Percentiles rank a stretch among this genome's conserved stretches.
Conservation (phyloP, 1,139 yeast species). For the Yamadazyma spencermartinsiae region DNA sequence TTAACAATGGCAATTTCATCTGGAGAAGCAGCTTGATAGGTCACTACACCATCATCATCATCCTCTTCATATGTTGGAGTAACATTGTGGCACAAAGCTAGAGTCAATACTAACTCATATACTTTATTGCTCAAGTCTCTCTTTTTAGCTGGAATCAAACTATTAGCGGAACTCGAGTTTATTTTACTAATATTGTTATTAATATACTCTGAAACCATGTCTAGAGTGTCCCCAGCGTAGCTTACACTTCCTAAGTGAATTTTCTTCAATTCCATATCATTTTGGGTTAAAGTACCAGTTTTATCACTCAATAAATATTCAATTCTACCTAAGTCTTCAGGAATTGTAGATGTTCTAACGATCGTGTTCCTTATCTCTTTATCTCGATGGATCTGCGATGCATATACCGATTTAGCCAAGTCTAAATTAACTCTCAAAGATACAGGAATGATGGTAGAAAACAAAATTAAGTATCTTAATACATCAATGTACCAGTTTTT, state of each 20-base stretch:
- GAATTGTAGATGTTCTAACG: slow-evolving; percentile 95
- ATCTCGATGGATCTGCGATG: slow-evolving; percentile 92
- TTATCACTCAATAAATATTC: slow-evolving; percentile 92
- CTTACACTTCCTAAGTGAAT: slow-evolving; percentile 90
- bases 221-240: slow-evolving; percentile 90
- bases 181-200: slow-evolving; percentile 24
- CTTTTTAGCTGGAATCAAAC: slow-evolving; percentile 23
- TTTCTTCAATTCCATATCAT: slow-evolving; percentile 96
- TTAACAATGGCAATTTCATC: slow-evolving; percentile 97
- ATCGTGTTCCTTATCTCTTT: slow-evolving; percentile 76
- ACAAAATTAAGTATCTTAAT: slow-evolving; percentile 84
- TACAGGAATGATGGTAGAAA: slow-evolving; percentile 95
- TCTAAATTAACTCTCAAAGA: slow-evolving; percentile 92
- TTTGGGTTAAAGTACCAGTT: slow-evolving; percentile 96
- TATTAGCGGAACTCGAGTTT: slow-evolving; percentile 14
- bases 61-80: slow-evolving; percentile 46
- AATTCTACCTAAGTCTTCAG: slow-evolving; percentile 95
- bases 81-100: slow-evolving; percentile 94
- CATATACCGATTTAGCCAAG: slow-evolving; percentile 93
- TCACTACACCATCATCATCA: slow-evolving; percentile 28
- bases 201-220: slow-evolving; percentile 76
- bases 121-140: slow-evolving; percentile 71
- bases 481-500: slow-evolving; percentile 84
- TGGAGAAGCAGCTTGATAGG: slow-evolving; percentile 98
- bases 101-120: slow-evolving; percentile 73